These are phyloP conservation scores for Vaccinium macrocarpon DNA, from an alignment of 148 eudicot species.

Conservation along the genomic window DNA sequence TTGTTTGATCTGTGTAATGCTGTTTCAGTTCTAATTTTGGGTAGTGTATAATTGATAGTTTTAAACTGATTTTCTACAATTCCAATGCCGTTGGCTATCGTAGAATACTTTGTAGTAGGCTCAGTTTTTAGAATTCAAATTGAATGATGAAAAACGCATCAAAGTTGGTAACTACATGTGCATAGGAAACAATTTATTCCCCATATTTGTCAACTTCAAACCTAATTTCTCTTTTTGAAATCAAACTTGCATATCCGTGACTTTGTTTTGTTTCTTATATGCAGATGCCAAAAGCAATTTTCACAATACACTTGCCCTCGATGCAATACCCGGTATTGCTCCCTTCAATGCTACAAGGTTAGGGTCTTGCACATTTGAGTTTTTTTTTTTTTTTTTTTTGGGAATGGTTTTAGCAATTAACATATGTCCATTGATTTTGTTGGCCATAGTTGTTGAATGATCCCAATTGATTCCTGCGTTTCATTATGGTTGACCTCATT, in stretches of 20 bases:
- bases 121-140: neutral
- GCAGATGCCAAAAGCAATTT: conserved; percentile 89
- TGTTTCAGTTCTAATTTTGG: neutral
- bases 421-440: neutral
- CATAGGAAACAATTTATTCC: neutral
- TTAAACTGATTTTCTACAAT: neutral
- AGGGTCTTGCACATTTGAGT: neutral
- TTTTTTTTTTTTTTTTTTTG: neutral
- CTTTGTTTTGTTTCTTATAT: neutral
- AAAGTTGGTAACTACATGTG: neutral
- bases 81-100: neutral
- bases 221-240: neutral
- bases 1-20: neutral
- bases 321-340: conserved; percentile 87
- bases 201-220: neutral
- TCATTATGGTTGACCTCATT: neutral
- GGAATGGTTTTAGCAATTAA: conserved; percentile 14
- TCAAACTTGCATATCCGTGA: neutral
- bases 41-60: neutral
- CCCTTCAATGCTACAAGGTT: conserved; percentile 95
- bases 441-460: neutral
- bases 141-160: neutral
- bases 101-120: neutral
- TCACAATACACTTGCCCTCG: conserved; percentile 93
- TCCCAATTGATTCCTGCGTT: neutral